Percentiles rank a stretch among this genome's conserved stretches.
These are phyloP conservation scores for Massariosphaeria phaeospora DNA, from an alignment of 495 filamentous ascomycete species.

Conservation along the genomic window DNA sequence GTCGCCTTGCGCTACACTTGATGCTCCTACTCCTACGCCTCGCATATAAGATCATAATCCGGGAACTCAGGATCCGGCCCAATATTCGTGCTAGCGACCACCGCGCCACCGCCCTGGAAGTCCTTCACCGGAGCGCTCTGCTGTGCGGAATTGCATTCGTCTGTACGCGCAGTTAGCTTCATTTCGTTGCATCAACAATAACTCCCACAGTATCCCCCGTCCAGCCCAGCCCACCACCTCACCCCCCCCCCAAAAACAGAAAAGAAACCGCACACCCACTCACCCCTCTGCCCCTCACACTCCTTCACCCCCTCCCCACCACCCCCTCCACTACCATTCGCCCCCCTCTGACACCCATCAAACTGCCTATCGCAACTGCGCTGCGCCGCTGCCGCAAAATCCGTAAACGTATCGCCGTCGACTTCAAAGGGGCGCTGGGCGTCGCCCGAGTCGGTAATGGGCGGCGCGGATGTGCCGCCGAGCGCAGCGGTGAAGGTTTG, in stretches of 20 bases:
- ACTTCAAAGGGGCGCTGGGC: slow-evolving; percentile 51
- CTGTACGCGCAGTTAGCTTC: background rate
- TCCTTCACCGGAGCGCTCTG: slow-evolving; percentile 13
- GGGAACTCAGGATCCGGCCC: slow-evolving; percentile 31
- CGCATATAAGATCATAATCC: slow-evolving; percentile 34
- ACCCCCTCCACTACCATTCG: slow-evolving; percentile 7
- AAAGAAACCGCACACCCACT: background rate
- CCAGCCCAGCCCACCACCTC: background rate
- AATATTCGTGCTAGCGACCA: slow-evolving; percentile 20
- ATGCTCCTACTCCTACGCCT: slow-evolving; percentile 7
- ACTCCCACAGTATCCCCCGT: background rate
- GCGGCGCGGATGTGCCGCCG: slow-evolving; percentile 49
- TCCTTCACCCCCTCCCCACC: background rate
- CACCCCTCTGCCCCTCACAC: slow-evolving; percentile 1
- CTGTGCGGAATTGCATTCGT: slow-evolving; percentile 21
- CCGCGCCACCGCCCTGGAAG: slow-evolving; percentile 18
- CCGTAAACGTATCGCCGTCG: slow-evolving; percentile 49
- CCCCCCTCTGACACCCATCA: slow-evolving; percentile 16
- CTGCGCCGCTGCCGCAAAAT: slow-evolving; percentile 23
- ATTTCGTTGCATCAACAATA: background rate
- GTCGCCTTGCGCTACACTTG: background rate
- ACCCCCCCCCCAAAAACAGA: background rate
- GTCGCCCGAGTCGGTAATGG: slow-evolving; percentile 44
- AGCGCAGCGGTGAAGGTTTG: slow-evolving; percentile 55
- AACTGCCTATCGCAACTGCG: slow-evolving; percentile 29